Evolutionary conservation across 495 filamentous ascomycete species (phyloP).

Genomic region (Neurospora sp.): DNA sequence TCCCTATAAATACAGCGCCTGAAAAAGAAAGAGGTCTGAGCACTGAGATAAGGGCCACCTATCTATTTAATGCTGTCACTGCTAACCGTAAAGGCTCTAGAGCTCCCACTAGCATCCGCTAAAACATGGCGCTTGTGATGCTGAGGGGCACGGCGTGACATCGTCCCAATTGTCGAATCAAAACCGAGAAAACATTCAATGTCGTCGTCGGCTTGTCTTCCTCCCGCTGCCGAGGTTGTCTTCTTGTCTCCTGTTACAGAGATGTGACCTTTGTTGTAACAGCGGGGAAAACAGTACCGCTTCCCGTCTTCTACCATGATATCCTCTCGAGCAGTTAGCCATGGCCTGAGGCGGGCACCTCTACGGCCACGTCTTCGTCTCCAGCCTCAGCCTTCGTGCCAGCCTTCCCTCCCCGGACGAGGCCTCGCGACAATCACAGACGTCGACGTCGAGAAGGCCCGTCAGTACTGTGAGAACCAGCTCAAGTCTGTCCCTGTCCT

Average conservation of each 20-base stretch:
- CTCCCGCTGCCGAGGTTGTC: background rate
- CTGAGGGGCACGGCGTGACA: background rate
- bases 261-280: background rate
- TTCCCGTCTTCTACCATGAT: constrained; percentile 12
- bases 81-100: too few relatives aligned
- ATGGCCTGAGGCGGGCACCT: constrained; percentile 12
- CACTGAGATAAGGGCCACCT: too few relatives aligned
- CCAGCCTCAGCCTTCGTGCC: background rate
- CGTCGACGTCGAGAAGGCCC: constrained; percentile 34
- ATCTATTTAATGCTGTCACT: too few relatives aligned
- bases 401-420: background rate
- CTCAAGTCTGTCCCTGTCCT: constrained; percentile 25
- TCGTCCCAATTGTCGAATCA: background rate
- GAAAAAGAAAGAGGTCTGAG: too few relatives aligned
- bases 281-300: background rate
- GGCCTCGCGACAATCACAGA: constrained; percentile 19
- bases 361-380: constrained; percentile 2
- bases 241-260: background rate
- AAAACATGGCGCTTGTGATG: background rate
- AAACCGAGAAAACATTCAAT: background rate
- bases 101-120: background rate
- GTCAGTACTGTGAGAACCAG: constrained; percentile 39
- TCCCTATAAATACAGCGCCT: too few relatives aligned
- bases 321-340: constrained; percentile 3
- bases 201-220: background rate